A percentile compares a stretch with the other conserved stretches of the same genome.
These are phyloP conservation scores for cucumber (Cucumis sativus) DNA, from an alignment of 306 rosid genomes.

Conservation along the genomic window DNA sequence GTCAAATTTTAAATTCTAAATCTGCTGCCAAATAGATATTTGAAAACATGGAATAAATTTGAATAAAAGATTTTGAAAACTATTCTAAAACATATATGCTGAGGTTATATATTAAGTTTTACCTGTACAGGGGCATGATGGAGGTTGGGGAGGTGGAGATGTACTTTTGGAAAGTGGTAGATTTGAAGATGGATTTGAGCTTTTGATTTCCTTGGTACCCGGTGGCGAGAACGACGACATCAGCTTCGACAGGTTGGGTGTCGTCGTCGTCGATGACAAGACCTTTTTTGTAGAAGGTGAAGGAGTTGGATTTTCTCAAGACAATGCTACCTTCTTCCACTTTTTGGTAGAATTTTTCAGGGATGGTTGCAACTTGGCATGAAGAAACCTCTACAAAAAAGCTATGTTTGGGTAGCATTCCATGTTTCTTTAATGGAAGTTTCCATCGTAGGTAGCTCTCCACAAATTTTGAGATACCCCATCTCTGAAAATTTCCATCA, in stretches of 20 bases:
- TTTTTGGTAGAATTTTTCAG: constrained; percentile 26
- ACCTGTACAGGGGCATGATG: constrained; percentile 36
- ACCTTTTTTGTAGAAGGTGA: constrained; percentile 34
- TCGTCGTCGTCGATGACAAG: constrained; percentile 26
- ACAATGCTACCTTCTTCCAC: constrained; percentile 34
- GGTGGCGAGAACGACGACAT: no score
- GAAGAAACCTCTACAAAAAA: constrained; percentile 26
- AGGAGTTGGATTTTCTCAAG: constrained; percentile 24
- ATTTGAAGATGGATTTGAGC: constrained; percentile 29
- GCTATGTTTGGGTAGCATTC: constrained; percentile 25
- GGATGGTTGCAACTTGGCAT: constrained; percentile 16
- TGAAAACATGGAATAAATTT: no score
- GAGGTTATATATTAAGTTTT: not conserved
- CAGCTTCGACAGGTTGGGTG: not conserved
- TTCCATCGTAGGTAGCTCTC: constrained; percentile 28
- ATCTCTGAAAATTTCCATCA: constrained; percentile 22
- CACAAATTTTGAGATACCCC: constrained; percentile 26
- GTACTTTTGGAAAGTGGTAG: constrained; percentile 18
- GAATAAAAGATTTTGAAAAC: no score
- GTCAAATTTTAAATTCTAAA: no score
- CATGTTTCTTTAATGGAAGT: constrained; percentile 33
- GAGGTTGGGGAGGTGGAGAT: constrained; percentile 9
- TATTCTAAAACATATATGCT: no score
- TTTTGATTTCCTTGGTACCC: not conserved
- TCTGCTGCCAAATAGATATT: no score